Percentiles rank a stretch among this genome's conserved stretches.
Evolutionary conservation across 768 basidiomycete species (phyloP).

Genomic region (Mycena maculata): DNA sequence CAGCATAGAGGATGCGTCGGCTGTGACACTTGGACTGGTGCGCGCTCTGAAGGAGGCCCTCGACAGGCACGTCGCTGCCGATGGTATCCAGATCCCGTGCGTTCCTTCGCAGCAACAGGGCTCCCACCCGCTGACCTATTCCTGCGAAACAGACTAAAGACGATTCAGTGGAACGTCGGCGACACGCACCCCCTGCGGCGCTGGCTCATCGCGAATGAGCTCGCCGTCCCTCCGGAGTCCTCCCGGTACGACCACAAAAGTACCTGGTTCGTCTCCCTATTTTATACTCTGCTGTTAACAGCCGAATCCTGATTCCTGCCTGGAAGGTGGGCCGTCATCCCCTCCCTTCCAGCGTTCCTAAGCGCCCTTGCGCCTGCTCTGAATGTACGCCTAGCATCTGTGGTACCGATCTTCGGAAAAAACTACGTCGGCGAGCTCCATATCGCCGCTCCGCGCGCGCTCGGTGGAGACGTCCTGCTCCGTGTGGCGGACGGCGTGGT

Average conservation of each 20-base stretch:
- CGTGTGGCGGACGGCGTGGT: background rate
- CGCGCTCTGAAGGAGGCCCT: background rate
- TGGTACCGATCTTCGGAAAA: background rate
- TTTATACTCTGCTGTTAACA: background rate
- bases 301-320: background rate
- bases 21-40: background rate
- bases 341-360: conserved; percentile 7
- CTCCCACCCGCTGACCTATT: background rate
- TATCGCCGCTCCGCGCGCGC: too few relatives aligned
- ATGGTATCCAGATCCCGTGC: background rate
- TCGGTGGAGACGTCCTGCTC: conserved; percentile 1
- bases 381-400: background rate
- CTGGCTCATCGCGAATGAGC: conserved; percentile 22
- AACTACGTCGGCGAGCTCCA: conserved; percentile 6
- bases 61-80: background rate
- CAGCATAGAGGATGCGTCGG: conserved; percentile 5
- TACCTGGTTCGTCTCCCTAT: background rate
- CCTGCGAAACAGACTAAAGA: background rate
- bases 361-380: background rate
- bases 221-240: conserved; percentile 6
- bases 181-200: conserved; percentile 20
- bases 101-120: background rate
- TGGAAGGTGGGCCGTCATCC: conserved; percentile 2
- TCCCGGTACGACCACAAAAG: background rate
- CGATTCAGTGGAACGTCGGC: background rate